phyloP scores from a whole-genome alignment of 1,284 basidiomycete species.

The Mrakiaceae sp. region DNA sequence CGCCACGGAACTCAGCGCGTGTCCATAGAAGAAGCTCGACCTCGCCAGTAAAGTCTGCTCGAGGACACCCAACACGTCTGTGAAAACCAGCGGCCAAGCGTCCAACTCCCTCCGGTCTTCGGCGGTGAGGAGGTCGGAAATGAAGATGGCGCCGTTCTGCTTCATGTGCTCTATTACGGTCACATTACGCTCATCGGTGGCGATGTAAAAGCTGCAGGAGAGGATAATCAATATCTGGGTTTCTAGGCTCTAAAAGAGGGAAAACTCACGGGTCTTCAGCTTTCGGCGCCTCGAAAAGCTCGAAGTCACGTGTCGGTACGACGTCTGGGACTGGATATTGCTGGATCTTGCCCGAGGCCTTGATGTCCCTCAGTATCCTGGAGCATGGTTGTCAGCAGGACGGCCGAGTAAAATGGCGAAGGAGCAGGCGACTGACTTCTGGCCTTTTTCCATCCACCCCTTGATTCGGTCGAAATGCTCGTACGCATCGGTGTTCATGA shows the following conservation, averaged over 20 bases:
- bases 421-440: conserved; percentile 14
- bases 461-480: conserved; percentile 37
- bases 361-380: conserved; percentile 23
- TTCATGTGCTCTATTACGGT: conserved; percentile 32
- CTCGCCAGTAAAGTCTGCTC: conserved; percentile 39
- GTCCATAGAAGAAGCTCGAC: conserved; percentile 40
- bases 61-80: conserved; percentile 40
- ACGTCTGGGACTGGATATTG: conserved; percentile 22
- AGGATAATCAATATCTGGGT: neutral
- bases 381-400: neutral
- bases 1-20: conserved; percentile 32
- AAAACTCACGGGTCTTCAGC: conserved; percentile 25
- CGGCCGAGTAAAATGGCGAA: neutral
- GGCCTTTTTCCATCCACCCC: conserved; percentile 29
- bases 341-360: conserved; percentile 15
- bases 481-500: conserved; percentile 31
- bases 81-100: conserved; percentile 40
- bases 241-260: neutral
- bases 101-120: conserved; percentile 34
- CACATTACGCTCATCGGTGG: conserved; percentile 40
- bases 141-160: conserved; percentile 35
- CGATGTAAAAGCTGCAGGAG: conserved; percentile 38
- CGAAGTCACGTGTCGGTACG: conserved; percentile 18
- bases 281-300: conserved; percentile 19
- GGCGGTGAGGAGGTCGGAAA: conserved; percentile 38